A percentile compares a stretch with the other conserved stretches of the same genome.
Conservation (phyloP, 306 rosid genomes). For the Dalbergia cochinchinensis region DNA sequence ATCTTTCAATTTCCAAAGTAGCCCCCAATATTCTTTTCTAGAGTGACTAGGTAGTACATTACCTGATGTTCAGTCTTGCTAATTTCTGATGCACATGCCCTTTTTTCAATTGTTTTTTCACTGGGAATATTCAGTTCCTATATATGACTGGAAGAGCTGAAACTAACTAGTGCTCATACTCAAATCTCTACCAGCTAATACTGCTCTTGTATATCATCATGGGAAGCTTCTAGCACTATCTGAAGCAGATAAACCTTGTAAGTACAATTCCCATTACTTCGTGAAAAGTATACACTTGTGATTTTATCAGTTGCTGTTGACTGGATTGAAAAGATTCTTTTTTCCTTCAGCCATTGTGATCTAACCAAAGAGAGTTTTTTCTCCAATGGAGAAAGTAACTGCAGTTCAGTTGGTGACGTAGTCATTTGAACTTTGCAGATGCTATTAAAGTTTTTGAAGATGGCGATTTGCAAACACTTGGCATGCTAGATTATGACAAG, state of each 20-base stretch:
- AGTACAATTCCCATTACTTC: slow-evolving; percentile 45
- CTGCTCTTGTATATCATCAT: slow-evolving; percentile 92
- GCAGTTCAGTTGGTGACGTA: slow-evolving; percentile 9
- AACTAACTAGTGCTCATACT: slow-evolving; percentile 43
- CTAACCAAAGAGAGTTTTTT: not conserved
- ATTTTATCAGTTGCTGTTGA: slow-evolving; percentile 22
- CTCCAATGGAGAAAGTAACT: slow-evolving; percentile 30
- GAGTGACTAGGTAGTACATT: slow-evolving; percentile 21
- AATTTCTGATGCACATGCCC: slow-evolving; percentile 2
- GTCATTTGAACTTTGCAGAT: slow-evolving; percentile 61
- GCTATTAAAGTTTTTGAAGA: slow-evolving; percentile 92
- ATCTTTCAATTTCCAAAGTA: slow-evolving; percentile 2
- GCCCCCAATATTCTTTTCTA: slow-evolving; percentile 23
- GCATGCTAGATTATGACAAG: slow-evolving; percentile 93
- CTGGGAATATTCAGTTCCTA: slow-evolving; percentile 8
- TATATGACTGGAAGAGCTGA: slow-evolving; percentile 32
- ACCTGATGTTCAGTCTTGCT: slow-evolving; percentile 3
- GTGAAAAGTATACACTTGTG: slow-evolving; percentile 1
- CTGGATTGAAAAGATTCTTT: slow-evolving; percentile 1
- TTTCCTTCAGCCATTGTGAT: slow-evolving; percentile 17
- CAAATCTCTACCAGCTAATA: slow-evolving; percentile 66
- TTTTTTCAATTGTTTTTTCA: not conserved
- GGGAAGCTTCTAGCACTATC: slow-evolving; percentile 91
- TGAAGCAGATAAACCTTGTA: slow-evolving; percentile 97
- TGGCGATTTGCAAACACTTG: slow-evolving; percentile 95